Base-by-base conservation (phyloP, 1,284 basidiomycete genomes). In the Melampsora larici-populina region DNA sequence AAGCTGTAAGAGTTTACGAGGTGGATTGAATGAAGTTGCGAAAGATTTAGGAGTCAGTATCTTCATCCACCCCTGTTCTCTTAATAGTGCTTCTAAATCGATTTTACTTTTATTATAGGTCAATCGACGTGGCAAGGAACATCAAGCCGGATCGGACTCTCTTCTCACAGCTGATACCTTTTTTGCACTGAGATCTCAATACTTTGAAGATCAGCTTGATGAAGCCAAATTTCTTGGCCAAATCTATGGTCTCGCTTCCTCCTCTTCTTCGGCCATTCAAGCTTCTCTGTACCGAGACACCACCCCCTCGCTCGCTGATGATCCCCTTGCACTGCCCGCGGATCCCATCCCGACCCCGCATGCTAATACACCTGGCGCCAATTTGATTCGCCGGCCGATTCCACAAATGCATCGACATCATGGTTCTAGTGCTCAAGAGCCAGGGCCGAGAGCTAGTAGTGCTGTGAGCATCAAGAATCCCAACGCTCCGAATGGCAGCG, bases 21-120 rank as follows among this genome's bases (percentile, higher is more conserved):
- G 95, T 24, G 94, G 95, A 5, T 85, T 99, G 78, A 94, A 98
- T 84, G 94, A 99, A 81, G 92, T 99, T 33, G 95, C 96, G 60
- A 94, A 99, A 81, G 93, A 94, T 84, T 89, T 92, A 70, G 64
- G 64, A 21, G 72, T 75, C 29, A 31, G 72, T 75, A 31, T 67
- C 15, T 26, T 31, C 48, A 17, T 36, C 40, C 40, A 36, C 24
- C 7, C 24, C 40, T 46, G 21, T 40, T 51, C 29, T 40, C 58
- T 13, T 67, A 2, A 3, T 21, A 1, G 24, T 48, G 1, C 26
- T 55, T 55, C 13, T 55, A 5, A 7, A 26, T 55, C 13, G 15
- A 55, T 55, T 26, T 55, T 5, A 18, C 36, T 73, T 24, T 51
- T 51, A 31, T 26, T 0, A 64, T 21, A 75, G 72, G 72, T 75